phyloP scores from a whole-genome alignment of 208 protist species.

The Acanthamoeba divionensis region DNA sequence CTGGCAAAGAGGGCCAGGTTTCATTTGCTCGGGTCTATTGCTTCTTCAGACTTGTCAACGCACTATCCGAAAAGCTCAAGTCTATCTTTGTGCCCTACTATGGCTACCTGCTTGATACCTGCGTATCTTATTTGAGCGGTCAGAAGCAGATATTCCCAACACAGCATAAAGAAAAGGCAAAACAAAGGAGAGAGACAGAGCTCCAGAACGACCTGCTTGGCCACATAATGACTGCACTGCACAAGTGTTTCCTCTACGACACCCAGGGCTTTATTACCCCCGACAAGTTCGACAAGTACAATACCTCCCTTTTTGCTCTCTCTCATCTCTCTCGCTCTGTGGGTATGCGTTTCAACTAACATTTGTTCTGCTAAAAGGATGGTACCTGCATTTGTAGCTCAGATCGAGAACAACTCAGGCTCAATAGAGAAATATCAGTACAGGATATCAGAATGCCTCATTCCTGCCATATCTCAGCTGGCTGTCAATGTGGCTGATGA shows the following conservation, averaged over 20 bases:
- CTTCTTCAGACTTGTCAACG: conserved; percentile 59
- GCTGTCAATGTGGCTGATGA: conserved; percentile 26
- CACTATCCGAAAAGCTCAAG: conserved; percentile 55
- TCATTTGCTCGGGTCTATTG: conserved; percentile 41
- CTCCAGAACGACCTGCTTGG: conserved; percentile 11
- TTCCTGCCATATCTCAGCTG: conserved; percentile 12
- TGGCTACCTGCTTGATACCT: conserved; percentile 14
- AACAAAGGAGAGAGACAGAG: conserved; percentile 1
- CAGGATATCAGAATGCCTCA: background rate
- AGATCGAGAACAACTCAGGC: conserved; percentile 16
- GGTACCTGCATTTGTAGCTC: background rate
- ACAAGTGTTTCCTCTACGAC: conserved; percentile 68
- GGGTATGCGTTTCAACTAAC: too few species aligned
- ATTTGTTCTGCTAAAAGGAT: too few species aligned
- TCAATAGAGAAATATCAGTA: background rate
- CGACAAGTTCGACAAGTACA: conserved; percentile 44
- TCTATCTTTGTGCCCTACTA: conserved; percentile 72
- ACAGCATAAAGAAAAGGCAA: background rate
- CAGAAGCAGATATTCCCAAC: background rate
- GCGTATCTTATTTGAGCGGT: background rate
- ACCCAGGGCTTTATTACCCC: conserved; percentile 33
- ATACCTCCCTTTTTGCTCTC: background rate
- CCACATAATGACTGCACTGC: conserved; percentile 45
- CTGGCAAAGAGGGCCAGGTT: background rate
- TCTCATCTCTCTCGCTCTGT: too few species aligned